Percentiles rank a stretch among this genome's conserved stretches.
Conservation (phyloP, 768 basidiomycete genomes). For the Kondoa malvinella region DNA sequence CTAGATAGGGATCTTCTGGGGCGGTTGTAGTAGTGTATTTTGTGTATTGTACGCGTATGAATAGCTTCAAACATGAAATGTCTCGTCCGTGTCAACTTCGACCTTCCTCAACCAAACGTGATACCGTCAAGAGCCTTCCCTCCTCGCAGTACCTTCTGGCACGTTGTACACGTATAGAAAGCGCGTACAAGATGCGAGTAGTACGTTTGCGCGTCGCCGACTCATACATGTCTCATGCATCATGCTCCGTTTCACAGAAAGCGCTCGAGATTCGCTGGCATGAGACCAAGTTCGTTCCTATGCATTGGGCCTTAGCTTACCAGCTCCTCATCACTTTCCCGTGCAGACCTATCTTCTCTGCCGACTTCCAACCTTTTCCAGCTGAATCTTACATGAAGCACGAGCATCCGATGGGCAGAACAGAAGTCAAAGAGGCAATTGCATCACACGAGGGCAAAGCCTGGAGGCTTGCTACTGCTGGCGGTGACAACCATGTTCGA, state of each 20-base stretch:
- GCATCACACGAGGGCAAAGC: conserved; percentile 34
- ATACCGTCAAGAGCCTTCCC: background rate
- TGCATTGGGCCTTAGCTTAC: background rate
- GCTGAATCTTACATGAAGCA: conserved; percentile 37
- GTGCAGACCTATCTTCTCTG: conserved; percentile 73
- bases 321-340: background rate
- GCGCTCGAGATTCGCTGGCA: conserved; percentile 89
- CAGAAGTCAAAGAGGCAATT: background rate
- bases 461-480: conserved; percentile 86
- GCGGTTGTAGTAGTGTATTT: background rate
- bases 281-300: conserved; percentile 40
- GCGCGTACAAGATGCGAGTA: background rate
- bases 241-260: background rate
- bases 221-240: background rate
- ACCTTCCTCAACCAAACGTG: background rate
- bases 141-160: background rate
- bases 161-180: background rate
- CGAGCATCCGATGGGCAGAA: conserved; percentile 21
- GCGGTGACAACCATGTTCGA: conserved; percentile 91
- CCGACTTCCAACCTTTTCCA: conserved; percentile 78
- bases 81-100: background rate
- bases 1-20: background rate
- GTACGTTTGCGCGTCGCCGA: background rate
- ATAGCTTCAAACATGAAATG: background rate
- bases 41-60: background rate